Evolutionary conservation across 805 yeast genomes (phyloP), one percentile per base, ranked within the genome.

Genomic region (Starmerella floris): DNA sequence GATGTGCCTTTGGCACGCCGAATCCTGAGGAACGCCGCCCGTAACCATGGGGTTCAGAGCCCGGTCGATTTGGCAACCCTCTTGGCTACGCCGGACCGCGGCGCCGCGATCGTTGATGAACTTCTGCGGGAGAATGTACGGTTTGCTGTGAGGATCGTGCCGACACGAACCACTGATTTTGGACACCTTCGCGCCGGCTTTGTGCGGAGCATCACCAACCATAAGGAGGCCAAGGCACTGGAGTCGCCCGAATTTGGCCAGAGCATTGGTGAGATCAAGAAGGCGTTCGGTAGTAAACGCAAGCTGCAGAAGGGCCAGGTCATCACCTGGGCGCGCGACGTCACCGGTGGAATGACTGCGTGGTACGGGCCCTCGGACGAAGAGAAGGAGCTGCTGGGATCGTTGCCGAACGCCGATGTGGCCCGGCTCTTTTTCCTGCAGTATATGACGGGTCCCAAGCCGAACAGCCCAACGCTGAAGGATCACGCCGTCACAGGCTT

Each of bases 141-240:
- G 44, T 70, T 84, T 51, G 65, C 77, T 35, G 78, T 85, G 22
- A 68, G 94, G 49, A 78, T 88, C 45, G 77, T 80, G 10, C 96
- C 98, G 0, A 76, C 79, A 16, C 73, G 95, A 57, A 84, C 82
- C 59, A 88, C 97, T 1, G 96, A 88, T 62, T 85, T 81, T 62
- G 76, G 76, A 49, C 97, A 91, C 58, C 62, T 88, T 55, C 73
- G 81, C 51, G 97, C 91, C 57, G 97, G 97, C 0, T 72, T 91
- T 47, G 72, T 84, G 38, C 79, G 87, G 58, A 76, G 94, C 17
- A 72, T 83, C 37, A 66, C 78, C 59, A 79, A 83, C 28, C 75
- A 74, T 55, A 76, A 79, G 2, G 63, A 69, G 46, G 73, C 79
- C 40, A 76, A 76, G 50, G 59, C 62, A 21, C 40, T 56, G n/a